Evolutionary conservation across 768 basidiomycete genomes (phyloP), one percentile per base, ranked within the genome.

Genomic region (Suillus bovinus): DNA sequence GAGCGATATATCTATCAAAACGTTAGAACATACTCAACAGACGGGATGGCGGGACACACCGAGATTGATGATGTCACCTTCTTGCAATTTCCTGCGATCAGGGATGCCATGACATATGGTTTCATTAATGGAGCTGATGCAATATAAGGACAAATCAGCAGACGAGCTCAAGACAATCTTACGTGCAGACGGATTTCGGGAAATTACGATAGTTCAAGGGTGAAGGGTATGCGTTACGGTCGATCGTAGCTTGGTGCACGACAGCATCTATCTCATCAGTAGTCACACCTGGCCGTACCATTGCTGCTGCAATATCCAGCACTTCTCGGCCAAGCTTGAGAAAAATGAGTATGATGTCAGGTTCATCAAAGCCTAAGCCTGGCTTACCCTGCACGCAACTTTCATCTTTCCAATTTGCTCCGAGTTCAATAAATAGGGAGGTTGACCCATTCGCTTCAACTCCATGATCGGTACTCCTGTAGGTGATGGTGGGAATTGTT

Each of bases 121-220:
- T 76, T 99, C 96, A 74, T 99, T 99, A 27, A 99, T 77, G 46
- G 94, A 95, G 24, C 93, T 92, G 67, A 50, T 20, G 42, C 39
- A 5, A 63, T 10, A 58, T 59, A 66, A 59, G 20, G 14, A 56
- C 46, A 44, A 36, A 58, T 38, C 58, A 53, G 55, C 33, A 57
- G 47, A 53, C 31, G 47, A 33, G 55, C 55, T 56, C 36, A 57
- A 58, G 44, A 47, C 52, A 50, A 39, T 83, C 93, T 68, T 79
- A 94, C 88, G 91, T 95, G 90, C 97, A 99, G 41, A 96, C 86
- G 34, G 95, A 98, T 81, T 98, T 98, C 14, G 97, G 96, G 72
- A 89, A 99, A 39, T 84, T 81, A 58, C 88, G 85, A 77, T 99
- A 99, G 71, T 93, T 93, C 63, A 99, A 80, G 49, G 97, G 93